These are phyloP conservation scores for Ammopiptanthus mongolicus DNA, from an alignment of 306 rosid species.

Conservation along the genomic window DNA sequence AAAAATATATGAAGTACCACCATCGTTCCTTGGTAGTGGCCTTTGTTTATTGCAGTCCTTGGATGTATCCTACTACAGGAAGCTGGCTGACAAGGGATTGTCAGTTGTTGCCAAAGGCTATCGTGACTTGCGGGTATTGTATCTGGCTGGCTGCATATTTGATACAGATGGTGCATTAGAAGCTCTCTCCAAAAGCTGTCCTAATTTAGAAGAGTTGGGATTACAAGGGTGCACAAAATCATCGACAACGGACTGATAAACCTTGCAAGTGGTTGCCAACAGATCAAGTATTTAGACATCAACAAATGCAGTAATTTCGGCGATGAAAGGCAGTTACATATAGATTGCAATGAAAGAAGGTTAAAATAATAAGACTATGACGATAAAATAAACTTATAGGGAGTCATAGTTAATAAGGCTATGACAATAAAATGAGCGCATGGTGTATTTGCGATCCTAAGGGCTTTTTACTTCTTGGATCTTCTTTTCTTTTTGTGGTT, in stretches of 20 bases:
- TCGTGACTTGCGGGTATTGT: constrained; percentile 49
- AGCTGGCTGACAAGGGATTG: constrained; percentile 77
- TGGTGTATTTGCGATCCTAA: too few species aligned
- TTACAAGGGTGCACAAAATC: constrained; percentile 71
- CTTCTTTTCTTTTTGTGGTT: too few species aligned
- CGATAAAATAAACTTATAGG: too few species aligned
- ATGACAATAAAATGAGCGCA: too few species aligned
- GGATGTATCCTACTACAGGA: constrained; percentile 84
- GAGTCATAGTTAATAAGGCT: too few species aligned
- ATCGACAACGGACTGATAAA: constrained; percentile 60
- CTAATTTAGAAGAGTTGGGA: constrained; percentile 56
- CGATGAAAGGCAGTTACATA: too few species aligned
- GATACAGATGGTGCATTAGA: constrained; percentile 49
- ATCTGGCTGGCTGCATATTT: constrained; percentile 72
- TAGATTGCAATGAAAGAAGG: too few species aligned
- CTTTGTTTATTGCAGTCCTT: constrained; percentile 66
- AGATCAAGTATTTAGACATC: constrained; percentile 54
- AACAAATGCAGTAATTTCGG: constrained; percentile 80
- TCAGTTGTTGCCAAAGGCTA: constrained; percentile 82
- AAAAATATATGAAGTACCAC: too few species aligned
- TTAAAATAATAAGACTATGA: too few species aligned
- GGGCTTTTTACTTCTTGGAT: too few species aligned
- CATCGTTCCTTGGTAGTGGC: constrained; percentile 72
- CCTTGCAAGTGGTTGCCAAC: constrained; percentile 66
- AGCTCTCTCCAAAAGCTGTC: constrained; percentile 68